Evolutionary conservation across 1,139 yeast genomes (phyloP), one percentile per base, ranked within the genome.

Genomic region (Kodamaea sp.): DNA sequence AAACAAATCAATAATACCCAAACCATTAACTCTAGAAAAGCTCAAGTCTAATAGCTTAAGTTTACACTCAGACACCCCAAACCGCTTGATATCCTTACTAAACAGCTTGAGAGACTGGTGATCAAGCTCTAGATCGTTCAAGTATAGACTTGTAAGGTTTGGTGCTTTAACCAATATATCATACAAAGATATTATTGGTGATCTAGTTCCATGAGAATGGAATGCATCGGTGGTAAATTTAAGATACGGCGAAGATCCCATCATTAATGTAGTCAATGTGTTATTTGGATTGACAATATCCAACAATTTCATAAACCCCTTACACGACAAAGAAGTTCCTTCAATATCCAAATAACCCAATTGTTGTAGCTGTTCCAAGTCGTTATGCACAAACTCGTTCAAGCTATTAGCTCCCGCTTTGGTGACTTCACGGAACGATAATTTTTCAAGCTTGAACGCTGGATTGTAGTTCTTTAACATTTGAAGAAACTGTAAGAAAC

Each of bases 51-150:
- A 44, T 2, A 50, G 31, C 10, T 48, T 46, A 19, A 67, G 48
- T 1, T 38, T 36, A 23, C 52, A 42, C 1, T 45, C 36, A 2
- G 37, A 38, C n/a, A 55, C 38, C 0, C 58, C 56, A 19, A 47
- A 39, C 10, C 41, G 40, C 10, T 33, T 33, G 13, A 60, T 41
- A 34, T 65, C 71, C 10, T 46, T 46, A 24, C 51, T 44, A 24
- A 70, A 59, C 22, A 48, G 52, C 26, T 53, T 55, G 58, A 69
- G 55, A 0, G 72, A 55, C 7, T 56, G 53, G 38, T 60, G 61
- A 40, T 69, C 75, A 23, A 70, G 46, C 29, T 66, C 70, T 36
- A 66, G 39, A 31, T 70, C 73, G 27, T 63, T 57, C 23, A 70
- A 39, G 18, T 52, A 56, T 7, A 70, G 50, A 4, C 43, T 38